Percentiles rank a stretch among this genome's conserved stretches.
These are phyloP conservation scores for Leccinum solheimii DNA, from an alignment of 1,284 basidiomycete genomes.

Conservation along the genomic window DNA sequence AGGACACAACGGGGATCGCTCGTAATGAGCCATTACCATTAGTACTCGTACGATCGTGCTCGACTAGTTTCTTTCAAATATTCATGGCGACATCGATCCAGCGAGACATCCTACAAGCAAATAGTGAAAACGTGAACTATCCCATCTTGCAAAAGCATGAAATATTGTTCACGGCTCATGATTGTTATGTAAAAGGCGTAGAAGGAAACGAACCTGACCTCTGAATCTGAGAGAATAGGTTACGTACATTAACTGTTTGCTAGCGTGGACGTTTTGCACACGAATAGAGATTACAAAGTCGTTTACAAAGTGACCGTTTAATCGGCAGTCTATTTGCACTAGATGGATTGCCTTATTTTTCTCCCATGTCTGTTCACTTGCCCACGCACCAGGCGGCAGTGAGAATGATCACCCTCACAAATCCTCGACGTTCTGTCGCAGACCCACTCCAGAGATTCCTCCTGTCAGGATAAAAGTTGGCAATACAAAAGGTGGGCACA, in stretches of 20 bases:
- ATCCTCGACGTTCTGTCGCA: not conserved
- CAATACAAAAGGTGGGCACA: not conserved
- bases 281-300: not conserved
- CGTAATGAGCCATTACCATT: no score
- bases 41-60: not conserved
- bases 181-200: not conserved
- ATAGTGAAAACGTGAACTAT: no score
- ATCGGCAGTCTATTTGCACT: not conserved
- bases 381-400: not conserved
- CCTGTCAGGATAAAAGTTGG: not conserved
- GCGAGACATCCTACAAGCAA: no score
- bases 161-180: not conserved
- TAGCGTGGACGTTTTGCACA: not conserved
- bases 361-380: not conserved
- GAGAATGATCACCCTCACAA: no score
- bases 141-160: not conserved
- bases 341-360: not conserved
- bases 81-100: no score
- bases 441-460: not conserved
- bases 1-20: not conserved
- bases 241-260: no score
- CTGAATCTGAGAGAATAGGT: not conserved
- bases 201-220: not conserved
- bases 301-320: no score
- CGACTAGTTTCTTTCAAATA: not conserved